Percentiles rank a stretch among this genome's conserved stretches.
Conservation (phyloP, 352 stramenopile genomes). For the Saprolegnia diclina region DNA sequence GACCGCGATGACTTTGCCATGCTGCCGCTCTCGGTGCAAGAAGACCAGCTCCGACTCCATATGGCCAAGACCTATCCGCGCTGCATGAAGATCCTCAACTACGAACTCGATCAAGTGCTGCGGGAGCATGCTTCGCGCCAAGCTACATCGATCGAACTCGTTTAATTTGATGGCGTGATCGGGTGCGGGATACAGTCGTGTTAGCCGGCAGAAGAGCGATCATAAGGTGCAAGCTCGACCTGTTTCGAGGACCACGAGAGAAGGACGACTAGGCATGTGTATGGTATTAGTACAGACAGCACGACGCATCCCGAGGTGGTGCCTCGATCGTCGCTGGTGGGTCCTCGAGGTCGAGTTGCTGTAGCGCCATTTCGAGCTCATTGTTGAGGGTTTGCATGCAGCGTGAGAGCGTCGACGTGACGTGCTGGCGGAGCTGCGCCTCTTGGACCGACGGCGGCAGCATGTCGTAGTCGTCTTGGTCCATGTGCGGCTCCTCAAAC, state of each 20-base stretch:
- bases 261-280: too few species aligned
- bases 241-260: too few species aligned
- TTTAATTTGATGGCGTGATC: background rate
- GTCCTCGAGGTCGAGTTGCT: background rate
- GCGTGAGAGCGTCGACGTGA: background rate
- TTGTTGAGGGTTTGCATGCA: background rate
- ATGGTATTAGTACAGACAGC: too few species aligned
- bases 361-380: background rate
- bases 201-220: too few species aligned
- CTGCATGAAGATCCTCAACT: background rate
- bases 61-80: background rate
- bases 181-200: too few species aligned
- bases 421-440: background rate
- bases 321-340: background rate
- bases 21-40: background rate
- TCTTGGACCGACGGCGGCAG: background rate
- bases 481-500: background rate
- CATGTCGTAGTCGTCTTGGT: background rate
- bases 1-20: background rate
- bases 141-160: background rate
- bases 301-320: too few species aligned
- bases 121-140: background rate
- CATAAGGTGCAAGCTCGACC: too few species aligned
- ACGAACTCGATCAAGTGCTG: background rate
- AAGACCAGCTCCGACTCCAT: background rate